Conservation (phyloP, 2,329 filamentous ascomycete species). For the Shiraia sp. region DNA sequence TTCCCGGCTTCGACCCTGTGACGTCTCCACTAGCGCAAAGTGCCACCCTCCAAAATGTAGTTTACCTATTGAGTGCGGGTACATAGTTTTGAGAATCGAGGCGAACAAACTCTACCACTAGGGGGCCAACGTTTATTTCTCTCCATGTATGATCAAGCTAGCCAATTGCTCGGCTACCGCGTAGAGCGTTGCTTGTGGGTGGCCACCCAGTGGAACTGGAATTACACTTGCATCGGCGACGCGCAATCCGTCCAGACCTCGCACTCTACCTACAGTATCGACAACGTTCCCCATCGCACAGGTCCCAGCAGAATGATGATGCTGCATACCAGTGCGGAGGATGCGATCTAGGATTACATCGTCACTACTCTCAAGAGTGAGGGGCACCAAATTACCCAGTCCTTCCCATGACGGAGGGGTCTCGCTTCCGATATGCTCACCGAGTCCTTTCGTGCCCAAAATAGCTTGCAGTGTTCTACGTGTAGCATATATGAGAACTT, state of each 20-base stretch:
- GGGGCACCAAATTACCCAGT: constrained; percentile 3
- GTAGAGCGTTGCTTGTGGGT: constrained; percentile 18
- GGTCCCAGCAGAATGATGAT: constrained; percentile 14
- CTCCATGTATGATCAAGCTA: too few species aligned
- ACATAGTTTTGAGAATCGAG: too few species aligned
- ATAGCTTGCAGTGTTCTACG: constrained; percentile 9
- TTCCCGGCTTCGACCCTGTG: too few species aligned
- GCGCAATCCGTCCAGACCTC: constrained; percentile 13
- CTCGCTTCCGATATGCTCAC: constrained; percentile 2
- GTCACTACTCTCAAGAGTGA: constrained; percentile 8
- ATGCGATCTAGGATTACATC: constrained; percentile 10
- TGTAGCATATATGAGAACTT: constrained; percentile 4
- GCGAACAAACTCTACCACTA: too few species aligned
- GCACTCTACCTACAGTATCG: constrained; percentile 12
- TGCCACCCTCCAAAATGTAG: too few species aligned
- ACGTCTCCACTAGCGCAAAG: too few species aligned
- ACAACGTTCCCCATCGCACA: constrained; percentile 20
- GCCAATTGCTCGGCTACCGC: constrained; percentile 18
- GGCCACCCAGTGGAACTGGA: constrained; percentile 14
- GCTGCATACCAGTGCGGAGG: constrained; percentile 2
- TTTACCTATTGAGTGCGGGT: too few species aligned
- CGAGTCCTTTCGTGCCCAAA: constrained; percentile 1
- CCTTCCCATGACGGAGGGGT: constrained; percentile 1
- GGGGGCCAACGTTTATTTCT: too few species aligned
- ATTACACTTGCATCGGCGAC: constrained; percentile 18